phyloP scores from a whole-genome alignment of 306 rosid genomes.

The Cicer arietinum region DNA sequence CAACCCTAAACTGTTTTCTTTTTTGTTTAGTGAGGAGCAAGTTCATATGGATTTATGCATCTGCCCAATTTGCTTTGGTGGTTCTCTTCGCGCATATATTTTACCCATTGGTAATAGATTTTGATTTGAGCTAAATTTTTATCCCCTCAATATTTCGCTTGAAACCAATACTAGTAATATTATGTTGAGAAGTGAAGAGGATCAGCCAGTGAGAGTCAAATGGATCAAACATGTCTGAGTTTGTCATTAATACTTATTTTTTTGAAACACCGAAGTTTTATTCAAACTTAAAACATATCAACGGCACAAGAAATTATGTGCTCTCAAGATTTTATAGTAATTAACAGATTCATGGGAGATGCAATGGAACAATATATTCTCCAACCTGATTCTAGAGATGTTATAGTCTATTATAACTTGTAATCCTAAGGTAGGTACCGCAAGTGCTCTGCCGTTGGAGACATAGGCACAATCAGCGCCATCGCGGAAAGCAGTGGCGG shows the following conservation, averaged over 20 bases:
- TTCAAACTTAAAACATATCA: no score
- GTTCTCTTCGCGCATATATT: constrained; percentile 87
- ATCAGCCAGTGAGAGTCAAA: background rate
- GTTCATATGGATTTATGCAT: constrained; percentile 87
- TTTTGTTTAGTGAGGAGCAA: constrained; percentile 69
- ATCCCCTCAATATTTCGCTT: constrained; percentile 8
- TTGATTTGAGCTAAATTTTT: constrained; percentile 27
- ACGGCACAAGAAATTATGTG: background rate
- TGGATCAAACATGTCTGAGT: background rate
- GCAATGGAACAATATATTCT: constrained; percentile 7
- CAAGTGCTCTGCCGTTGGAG: no score
- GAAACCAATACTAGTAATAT: constrained; percentile 23
- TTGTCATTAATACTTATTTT: background rate
- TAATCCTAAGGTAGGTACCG: no score
- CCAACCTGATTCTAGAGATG: constrained; percentile 10
- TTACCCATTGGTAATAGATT: constrained; percentile 77
- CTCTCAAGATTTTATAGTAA: background rate
- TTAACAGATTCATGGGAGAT: background rate
- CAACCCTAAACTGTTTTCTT: constrained; percentile 26
- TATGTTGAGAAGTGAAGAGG: constrained; percentile 16
- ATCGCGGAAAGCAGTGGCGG: no score
- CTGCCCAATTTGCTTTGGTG: constrained; percentile 78
- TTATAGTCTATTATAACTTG: background rate
- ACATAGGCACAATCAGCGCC: no score
- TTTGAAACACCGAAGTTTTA: no score